Conservation (phyloP, 2,329 filamentous ascomycete genomes). For the Rhynchosporium secalis region DNA sequence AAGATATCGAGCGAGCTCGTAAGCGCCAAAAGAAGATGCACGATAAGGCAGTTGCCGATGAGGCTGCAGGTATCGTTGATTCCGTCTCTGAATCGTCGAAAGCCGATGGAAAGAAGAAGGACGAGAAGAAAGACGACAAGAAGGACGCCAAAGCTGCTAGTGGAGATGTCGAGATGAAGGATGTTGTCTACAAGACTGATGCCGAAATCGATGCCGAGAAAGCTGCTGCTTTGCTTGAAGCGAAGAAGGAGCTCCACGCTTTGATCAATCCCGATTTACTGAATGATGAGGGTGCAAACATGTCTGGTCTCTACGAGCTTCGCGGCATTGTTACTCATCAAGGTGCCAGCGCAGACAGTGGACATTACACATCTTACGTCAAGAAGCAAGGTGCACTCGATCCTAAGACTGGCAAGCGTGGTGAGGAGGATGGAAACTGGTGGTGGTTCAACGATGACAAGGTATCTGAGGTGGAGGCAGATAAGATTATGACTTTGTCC, state of each 20-base stretch:
- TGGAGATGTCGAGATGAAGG: constrained; percentile 69
- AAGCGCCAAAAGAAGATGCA: constrained; percentile 80
- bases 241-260: constrained; percentile 84
- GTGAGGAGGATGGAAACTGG: constrained; percentile 90
- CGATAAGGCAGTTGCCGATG: constrained; percentile 50
- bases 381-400: constrained; percentile 82
- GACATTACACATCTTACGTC: constrained; percentile 96
- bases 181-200: constrained; percentile 76
- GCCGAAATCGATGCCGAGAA: constrained; percentile 88
- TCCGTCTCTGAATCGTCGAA: constrained; percentile 45
- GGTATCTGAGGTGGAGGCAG: constrained; percentile 85
- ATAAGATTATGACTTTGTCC: constrained; percentile 86
- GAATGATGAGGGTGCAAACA: constrained; percentile 81
- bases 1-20: constrained; percentile 85
- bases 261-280: constrained; percentile 74
- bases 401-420: constrained; percentile 72
- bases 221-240: constrained; percentile 68
- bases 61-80: constrained; percentile 50
- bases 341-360: constrained; percentile 93
- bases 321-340: constrained; percentile 95
- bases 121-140: constrained; percentile 45
- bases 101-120: constrained; percentile 50
- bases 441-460: constrained; percentile 99
- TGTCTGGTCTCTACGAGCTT: constrained; percentile 92
- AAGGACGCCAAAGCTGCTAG: constrained; percentile 51